Evolutionary conservation across 768 basidiomycete genomes (phyloP), one percentile per base, ranked within the genome.

Genomic region (Naganishia kalamii): DNA sequence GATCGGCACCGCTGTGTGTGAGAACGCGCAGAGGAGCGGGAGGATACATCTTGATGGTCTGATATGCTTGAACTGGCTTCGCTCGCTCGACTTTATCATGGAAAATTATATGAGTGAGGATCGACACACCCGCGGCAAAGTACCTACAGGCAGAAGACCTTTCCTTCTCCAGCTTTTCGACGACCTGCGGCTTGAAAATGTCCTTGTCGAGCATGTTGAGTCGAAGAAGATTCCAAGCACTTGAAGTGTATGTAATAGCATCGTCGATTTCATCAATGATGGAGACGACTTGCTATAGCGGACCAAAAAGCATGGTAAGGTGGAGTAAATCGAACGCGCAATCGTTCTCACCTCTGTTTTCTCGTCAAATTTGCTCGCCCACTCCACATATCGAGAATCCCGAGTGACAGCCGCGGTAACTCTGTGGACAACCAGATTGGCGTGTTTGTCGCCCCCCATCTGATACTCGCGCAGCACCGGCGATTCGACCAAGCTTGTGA

Each of bases 141-240:
- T 76, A 65, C 8, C 81, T 68, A 67, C 82, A 79, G 17, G 83
- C 70, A 27, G 50, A 32, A 12, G 1, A 11, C 25, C n/a, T 29
- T 15, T 48, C 30, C 51, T 23, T 21, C n/a, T 33, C 48, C 12
- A 27, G 12, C 54, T 59, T 46, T n/a, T 62, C 60, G 0, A 79
- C 79, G 71, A 83, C 85, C 0, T 87, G 88, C 15, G 87, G 72
- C 0, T 84, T 84, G 80, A 96, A 97, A 70, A 92, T 83, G 1
- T 83, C 76, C 0, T 82, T 68, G 70, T 94, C 90, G 27, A 94
- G 80, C 65, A 86, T 80, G 69, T 84, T 84, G 17, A 97, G 81
- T 54, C 85, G 83, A 21, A 90, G 81, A 66, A 89, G 87, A 68
- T 85, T 85, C 69, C 84, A 84, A 8, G 87, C 87, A 2, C 86